Base-by-base conservation (phyloP, 225 moss, liverwort and hornwort genomes). In the Rhytidiadelphus loreus region DNA sequence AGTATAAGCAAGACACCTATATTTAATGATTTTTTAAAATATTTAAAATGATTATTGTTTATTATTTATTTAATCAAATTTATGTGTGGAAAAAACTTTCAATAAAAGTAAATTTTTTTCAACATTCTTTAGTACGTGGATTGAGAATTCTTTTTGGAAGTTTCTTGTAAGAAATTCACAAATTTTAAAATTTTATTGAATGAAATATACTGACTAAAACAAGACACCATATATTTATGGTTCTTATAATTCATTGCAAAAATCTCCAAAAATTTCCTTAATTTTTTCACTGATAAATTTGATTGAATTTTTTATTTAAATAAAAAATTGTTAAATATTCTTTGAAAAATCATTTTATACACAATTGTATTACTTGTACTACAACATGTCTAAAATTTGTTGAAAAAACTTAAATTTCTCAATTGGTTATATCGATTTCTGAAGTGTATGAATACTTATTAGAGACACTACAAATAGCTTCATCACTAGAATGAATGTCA, bases 271-370 rank as follows among this genome's bases (percentile, higher is more conserved):
- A 30, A 18, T 1, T 8, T 48, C 1, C 0, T 11, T 1, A 18
- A 29, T 11, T 30, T 48, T 46, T 29, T 1, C 4, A 32, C 2
- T 48, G 20, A 32, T 11, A 19, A 32, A 6, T 32, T 20, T 19
- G 4, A 32, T 74, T 43, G 11, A 16, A 9, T 26, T 35, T 5
- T 7, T 52, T n/a, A 9, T 50, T 50, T 50, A 50, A 56, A 21
- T 15, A 15, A 29, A 61, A 4, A 16, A 28, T 3, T 2, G 1
- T 8, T 0, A 16, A 43, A 16, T 24, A 8, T n/a, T n/a, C 0
- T 2, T 37, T n/a, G 0, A 18, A 30, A 18, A 46, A 30, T 11
- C 6, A 28, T 28, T 72, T 28, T 2, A 18, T 11, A 7, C 4
- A 7, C 4, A 30, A 6, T 48, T 74, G 4, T 46, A 0, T 48